Evolutionary conservation across 805 yeast genomes (phyloP), one percentile per base, ranked within the genome.

Genomic region (Cyberlindnera nakhonratchasimensis): DNA sequence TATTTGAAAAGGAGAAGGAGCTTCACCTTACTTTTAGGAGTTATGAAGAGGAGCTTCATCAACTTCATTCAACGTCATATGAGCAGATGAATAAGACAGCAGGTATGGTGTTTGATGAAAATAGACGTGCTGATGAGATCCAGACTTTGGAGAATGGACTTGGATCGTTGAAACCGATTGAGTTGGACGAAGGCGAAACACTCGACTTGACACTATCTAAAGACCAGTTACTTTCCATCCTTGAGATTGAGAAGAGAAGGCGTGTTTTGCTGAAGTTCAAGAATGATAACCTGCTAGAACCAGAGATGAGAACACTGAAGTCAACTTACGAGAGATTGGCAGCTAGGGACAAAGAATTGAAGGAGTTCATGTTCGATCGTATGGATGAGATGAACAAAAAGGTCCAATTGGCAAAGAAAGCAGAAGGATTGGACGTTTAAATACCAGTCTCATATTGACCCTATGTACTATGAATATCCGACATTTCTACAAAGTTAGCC

Each of bases 341-440:
- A 11, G 38, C 38, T 6, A 48, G 48, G 31, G 55, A 57, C 35
- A 49, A 40, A 22, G 53, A 53, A 13, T 30, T 57, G 18, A 52
- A 54, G 34, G 55, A 48, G 29, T 57, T 50, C 42, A 37, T 57
- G 13, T 33, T 35, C 6, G 49, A 37, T 22, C 54, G 53, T 21
- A 37, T 52, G 18, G 52, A 45, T n/a, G 51, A 45, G 16, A 48
- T 54, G 42, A 45, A 45, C 32, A 52, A 47, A 22, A 48, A 46
- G 13, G 39, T 54, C 4, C 39, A 35, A n/a, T 6, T 13, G 7
- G 40, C 29, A 4, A 35, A 29, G 29, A 43, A 38, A 33, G 12
- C 18, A 10, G 42, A 39, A 29, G 23, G 23, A 8, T 28, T 31
- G 25, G 44, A 35, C 11, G 23, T 28, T 6, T 34, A 28, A 29